Evolutionary conservation across 352 stramenopile genomes (phyloP).

Genomic region (Phytophthora podocarpi): DNA sequence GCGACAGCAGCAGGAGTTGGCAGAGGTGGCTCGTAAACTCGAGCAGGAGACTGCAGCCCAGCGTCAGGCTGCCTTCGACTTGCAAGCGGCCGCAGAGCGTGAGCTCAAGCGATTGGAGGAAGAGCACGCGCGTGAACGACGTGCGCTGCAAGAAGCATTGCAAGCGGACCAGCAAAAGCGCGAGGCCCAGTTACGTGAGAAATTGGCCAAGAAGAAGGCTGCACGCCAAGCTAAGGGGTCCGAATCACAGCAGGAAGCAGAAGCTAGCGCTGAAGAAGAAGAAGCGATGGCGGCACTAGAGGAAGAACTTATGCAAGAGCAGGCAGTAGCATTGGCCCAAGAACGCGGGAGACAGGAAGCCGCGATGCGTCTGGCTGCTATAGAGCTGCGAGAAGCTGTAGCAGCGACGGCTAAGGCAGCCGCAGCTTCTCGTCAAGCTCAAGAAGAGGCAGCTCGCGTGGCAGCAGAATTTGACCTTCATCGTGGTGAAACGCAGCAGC

Average conservation of each 20-base stretch:
- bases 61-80: conserved; percentile 21
- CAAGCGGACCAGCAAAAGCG: conserved; percentile 43
- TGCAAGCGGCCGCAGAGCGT: conserved; percentile 30
- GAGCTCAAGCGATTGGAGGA: conserved; percentile 51
- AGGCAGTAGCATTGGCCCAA: conserved; percentile 36
- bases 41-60: conserved; percentile 30
- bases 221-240: conserved; percentile 16
- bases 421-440: conserved; percentile 48
- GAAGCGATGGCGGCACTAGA: conserved; percentile 32
- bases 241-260: conserved; percentile 34
- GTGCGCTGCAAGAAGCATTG: conserved; percentile 34
- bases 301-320: conserved; percentile 31
- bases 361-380: conserved; percentile 41
- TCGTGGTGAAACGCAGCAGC: conserved; percentile 45
- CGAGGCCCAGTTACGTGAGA: conserved; percentile 50
- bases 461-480: conserved; percentile 62
- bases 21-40: conserved; percentile 30
- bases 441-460: conserved; percentile 58
- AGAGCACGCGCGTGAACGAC: conserved; percentile 50
- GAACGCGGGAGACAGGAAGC: conserved; percentile 49
- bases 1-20: conserved; percentile 37
- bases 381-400: conserved; percentile 35
- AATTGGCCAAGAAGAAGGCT: conserved; percentile 46
- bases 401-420: conserved; percentile 45
- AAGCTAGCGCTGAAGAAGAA: conserved; percentile 27